Evolutionary conservation across 2,329 filamentous ascomycete genomes (phyloP).

Genomic region (Verticillium isaacii): DNA sequence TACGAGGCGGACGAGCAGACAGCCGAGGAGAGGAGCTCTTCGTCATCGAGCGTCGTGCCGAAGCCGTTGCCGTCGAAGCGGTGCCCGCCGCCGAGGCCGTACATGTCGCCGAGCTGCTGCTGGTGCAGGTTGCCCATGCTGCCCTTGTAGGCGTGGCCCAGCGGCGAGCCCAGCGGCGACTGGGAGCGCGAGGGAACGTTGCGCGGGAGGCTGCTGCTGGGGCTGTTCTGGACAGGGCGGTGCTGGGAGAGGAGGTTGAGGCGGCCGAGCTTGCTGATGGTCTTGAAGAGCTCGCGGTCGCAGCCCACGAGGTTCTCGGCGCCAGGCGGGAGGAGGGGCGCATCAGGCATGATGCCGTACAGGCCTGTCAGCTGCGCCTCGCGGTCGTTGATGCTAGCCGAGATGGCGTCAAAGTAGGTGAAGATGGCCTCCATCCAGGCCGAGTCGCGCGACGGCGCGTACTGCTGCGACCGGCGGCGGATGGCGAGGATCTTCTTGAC

Average conservation of each 20-base stretch:
- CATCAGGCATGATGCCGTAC: conserved; percentile 47
- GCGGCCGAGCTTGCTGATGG: conserved; percentile 76
- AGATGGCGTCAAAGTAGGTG: conserved; percentile 91
- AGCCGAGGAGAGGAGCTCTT: conserved; percentile 42
- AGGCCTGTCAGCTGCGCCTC: conserved; percentile 75
- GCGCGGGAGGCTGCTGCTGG: conserved; percentile 13
- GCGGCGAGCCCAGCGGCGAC: conserved; percentile 34
- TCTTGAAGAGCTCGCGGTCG: conserved; percentile 80
- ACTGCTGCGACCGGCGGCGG: conserved; percentile 54
- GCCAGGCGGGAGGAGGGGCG: conserved; percentile 50
- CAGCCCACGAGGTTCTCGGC: conserved; percentile 85
- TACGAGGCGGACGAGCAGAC: conserved; percentile 38
- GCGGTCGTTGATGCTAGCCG: conserved; percentile 84
- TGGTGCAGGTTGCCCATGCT: conserved; percentile 19
- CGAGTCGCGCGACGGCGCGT: conserved; percentile 59
- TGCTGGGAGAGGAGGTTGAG: conserved; percentile 79
- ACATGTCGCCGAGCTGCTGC: conserved; percentile 21
- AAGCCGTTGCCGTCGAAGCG: conserved; percentile 67
- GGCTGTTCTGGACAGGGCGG: conserved; percentile 42
- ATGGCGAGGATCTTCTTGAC: conserved; percentile 85
- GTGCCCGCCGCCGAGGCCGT: conserved; percentile 43
- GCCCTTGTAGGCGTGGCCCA: conserved; percentile 38
- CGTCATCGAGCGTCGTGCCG: conserved; percentile 48
- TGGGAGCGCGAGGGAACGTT: conserved; percentile 23
- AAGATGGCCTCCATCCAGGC: conserved; percentile 92